Conservation (phyloP, 2,329 filamentous ascomycete genomes). For the Fusarium sp. region DNA sequence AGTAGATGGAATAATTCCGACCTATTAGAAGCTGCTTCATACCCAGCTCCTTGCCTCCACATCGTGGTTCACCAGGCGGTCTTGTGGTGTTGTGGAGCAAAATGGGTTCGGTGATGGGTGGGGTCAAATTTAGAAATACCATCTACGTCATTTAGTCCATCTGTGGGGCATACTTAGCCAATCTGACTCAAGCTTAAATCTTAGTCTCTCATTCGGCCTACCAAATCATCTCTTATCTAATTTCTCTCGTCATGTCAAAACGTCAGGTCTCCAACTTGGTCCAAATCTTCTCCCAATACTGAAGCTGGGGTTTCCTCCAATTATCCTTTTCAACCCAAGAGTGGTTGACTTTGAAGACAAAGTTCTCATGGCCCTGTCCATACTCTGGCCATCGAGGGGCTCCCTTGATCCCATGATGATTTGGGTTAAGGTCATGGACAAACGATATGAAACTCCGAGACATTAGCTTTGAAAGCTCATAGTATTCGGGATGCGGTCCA, state of each 20-base stretch:
- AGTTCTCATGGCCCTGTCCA: background rate
- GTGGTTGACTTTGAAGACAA: background rate
- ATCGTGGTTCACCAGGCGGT: accelerated
- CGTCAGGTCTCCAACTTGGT: background rate
- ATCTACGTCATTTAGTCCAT: background rate
- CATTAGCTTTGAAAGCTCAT: background rate
- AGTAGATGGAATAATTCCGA: background rate
- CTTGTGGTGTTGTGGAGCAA: background rate
- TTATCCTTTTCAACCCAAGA: background rate
- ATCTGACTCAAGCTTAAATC: background rate
- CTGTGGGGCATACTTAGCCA: background rate
- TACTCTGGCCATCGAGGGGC: background rate
- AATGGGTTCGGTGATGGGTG: background rate
- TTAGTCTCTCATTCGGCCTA: background rate
- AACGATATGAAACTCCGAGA: background rate
- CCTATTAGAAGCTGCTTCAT: too few relatives aligned
- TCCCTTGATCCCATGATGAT: background rate
- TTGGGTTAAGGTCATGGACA: background rate
- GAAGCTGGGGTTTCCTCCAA: background rate
- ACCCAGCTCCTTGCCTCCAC: accelerated
- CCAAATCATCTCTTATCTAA: background rate
- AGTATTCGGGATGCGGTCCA: background rate
- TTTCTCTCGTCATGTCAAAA: background rate
- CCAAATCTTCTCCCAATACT: background rate
- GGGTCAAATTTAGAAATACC: background rate